Conservation (phyloP, 768 basidiomycete species). For the Phaeotremella skinneri region DNA sequence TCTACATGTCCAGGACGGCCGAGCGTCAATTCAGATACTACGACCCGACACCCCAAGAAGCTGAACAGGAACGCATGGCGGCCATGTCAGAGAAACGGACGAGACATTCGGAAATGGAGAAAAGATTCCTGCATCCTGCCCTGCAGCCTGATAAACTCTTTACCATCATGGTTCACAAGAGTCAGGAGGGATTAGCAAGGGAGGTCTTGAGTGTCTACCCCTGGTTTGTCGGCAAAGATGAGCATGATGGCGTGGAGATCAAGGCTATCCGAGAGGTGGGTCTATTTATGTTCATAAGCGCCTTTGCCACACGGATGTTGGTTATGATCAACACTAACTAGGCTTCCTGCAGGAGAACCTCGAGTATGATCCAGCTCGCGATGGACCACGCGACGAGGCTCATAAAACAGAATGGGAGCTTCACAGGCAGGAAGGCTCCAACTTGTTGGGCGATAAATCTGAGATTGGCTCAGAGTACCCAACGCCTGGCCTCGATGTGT, state of each 20-base stretch:
- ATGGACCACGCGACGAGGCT: slow-evolving; percentile 39
- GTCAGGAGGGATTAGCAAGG: slow-evolving; percentile 50
- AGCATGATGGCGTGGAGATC: slow-evolving; percentile 42
- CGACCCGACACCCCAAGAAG: slow-evolving; percentile 61
- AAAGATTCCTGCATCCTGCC: slow-evolving; percentile 92
- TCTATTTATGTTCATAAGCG: slow-evolving; percentile 11
- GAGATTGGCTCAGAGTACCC: slow-evolving; percentile 16
- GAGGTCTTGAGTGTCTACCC: slow-evolving; percentile 50
- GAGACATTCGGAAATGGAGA: slow-evolving; percentile 76
- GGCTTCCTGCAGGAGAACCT: slow-evolving; percentile 48
- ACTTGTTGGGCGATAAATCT: slow-evolving; percentile 36
- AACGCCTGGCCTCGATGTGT: slow-evolving; percentile 6
- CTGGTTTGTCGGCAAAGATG: slow-evolving; percentile 45
- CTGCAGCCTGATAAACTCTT: slow-evolving; percentile 74
- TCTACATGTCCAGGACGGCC: slow-evolving; percentile 71
- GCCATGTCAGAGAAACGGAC: slow-evolving; percentile 72
- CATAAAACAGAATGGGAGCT: slow-evolving; percentile 77
- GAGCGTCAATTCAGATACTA: slow-evolving; percentile 73
- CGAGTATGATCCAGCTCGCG: slow-evolving; percentile 50
- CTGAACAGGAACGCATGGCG: slow-evolving; percentile 63
- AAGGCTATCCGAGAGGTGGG: slow-evolving; percentile 49
- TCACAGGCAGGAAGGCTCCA: slow-evolving; percentile 61
- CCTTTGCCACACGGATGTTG: slow-evolving; percentile 17
- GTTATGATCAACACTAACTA: slow-evolving; percentile 22
- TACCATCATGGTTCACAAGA: slow-evolving; percentile 53